Evolutionary conservation across 2,329 filamentous ascomycete species (phyloP).

Genomic region (Colletotrichum brevisporum): DNA sequence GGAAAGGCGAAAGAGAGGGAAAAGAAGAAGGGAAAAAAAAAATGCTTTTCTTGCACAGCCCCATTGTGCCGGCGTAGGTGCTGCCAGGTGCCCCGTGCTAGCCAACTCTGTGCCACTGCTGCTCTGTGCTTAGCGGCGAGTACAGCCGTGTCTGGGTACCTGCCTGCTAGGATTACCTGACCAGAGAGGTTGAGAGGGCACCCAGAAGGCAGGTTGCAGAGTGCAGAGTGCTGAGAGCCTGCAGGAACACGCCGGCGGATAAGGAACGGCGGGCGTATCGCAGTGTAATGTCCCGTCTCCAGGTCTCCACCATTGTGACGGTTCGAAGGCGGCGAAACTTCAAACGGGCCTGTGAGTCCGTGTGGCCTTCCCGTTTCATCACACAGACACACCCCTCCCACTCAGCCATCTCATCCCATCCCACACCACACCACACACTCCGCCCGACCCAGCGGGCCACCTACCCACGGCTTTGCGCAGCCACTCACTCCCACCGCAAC

Average conservation of each 20-base stretch:
- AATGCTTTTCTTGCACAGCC: constrained; percentile 36
- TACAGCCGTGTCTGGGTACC: background rate
- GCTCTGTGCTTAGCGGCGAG: constrained; percentile 23
- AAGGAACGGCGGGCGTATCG: constrained; percentile 22
- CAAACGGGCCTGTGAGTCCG: constrained; percentile 39
- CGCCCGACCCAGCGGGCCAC: constrained; percentile 23
- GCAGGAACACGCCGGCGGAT: constrained; percentile 9
- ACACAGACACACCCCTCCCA: constrained; percentile 36
- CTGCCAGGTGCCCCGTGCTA: constrained; percentile 15
- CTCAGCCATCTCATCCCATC: constrained; percentile 25
- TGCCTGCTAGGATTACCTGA: too few species aligned
- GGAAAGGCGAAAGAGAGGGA: background rate
- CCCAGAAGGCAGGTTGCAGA: too few species aligned
- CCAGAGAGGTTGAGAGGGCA: too few species aligned
- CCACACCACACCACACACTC: constrained; percentile 5
- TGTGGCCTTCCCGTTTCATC: constrained; percentile 41
- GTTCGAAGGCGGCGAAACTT: constrained; percentile 36
- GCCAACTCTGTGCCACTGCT: constrained; percentile 9
- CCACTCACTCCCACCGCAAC: constrained; percentile 11
- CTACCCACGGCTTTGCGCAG: constrained; percentile 22
- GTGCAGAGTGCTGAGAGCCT: background rate
- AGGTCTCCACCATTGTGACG: constrained; percentile 29
- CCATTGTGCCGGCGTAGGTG: constrained; percentile 18
- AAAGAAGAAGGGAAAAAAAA: constrained; percentile 2
- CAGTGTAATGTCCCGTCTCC: background rate